Conservation (phyloP, 2,329 filamentous ascomycete species). For the Balansia obtecta region DNA sequence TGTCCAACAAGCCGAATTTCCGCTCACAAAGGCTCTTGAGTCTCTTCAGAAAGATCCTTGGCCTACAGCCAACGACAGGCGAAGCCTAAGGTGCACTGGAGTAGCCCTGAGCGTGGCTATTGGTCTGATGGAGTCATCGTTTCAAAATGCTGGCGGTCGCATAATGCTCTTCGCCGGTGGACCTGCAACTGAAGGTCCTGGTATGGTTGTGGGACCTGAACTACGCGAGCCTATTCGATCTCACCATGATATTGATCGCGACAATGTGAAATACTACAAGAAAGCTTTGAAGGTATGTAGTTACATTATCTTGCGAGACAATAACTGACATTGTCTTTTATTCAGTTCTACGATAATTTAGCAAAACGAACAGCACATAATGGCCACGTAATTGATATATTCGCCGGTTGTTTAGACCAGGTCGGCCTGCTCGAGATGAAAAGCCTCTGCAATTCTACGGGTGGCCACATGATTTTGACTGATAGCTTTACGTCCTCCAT, state of each 20-base stretch:
- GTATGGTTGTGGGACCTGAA: slow-evolving; percentile 92
- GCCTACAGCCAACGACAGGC: slow-evolving; percentile 89
- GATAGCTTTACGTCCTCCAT: slow-evolving; percentile 98
- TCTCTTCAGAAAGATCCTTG: slow-evolving; percentile 94
- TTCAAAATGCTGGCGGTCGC: slow-evolving; percentile 86
- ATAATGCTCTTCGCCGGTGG: slow-evolving; percentile 98
- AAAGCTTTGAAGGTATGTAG: slow-evolving; percentile 77
- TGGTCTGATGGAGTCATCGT: slow-evolving; percentile 83
- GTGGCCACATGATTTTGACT: slow-evolving; percentile 94
- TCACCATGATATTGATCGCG: slow-evolving; percentile 95
- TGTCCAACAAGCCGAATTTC: slow-evolving; percentile 91
- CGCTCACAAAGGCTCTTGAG: slow-evolving; percentile 91
- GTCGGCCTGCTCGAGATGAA: slow-evolving; percentile 98
- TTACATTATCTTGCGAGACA: neutral
- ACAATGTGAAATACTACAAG: slow-evolving; percentile 99
- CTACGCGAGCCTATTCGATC: slow-evolving; percentile 93
- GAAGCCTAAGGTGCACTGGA: slow-evolving; percentile 82
- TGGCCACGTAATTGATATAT: slow-evolving; percentile 94
- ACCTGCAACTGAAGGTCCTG: slow-evolving; percentile 87
- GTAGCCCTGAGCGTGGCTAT: slow-evolving; percentile 94
- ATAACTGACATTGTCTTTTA: neutral
- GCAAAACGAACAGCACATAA: slow-evolving; percentile 94
- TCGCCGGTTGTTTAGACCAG: slow-evolving; percentile 93
- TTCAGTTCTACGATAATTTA: slow-evolving; percentile 81
- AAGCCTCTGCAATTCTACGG: slow-evolving; percentile 86